Evolutionary conservation across 306 rosid species (phyloP), one percentile per base, ranked within the genome.

Genomic region (Acmispon strigosus): DNA sequence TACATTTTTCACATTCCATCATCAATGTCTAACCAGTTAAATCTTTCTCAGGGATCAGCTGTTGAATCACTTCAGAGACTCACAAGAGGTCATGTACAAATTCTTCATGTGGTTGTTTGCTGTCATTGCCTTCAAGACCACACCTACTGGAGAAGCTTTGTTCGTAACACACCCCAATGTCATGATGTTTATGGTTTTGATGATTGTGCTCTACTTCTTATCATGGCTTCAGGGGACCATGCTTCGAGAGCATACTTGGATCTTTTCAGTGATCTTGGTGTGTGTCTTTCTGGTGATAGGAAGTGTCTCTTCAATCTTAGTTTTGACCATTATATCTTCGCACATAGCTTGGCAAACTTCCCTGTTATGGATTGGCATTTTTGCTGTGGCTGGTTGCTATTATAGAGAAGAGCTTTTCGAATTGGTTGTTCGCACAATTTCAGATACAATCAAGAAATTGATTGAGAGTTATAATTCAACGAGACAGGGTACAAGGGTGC

Each of bases 121-220:
- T 61, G 4, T 71, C 8, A 11, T 45, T 10, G 47, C 63, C n/a
- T 63, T 71, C 12, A 78, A 63, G 73, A 2, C 0, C 0, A 55
- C 54, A 15, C 7, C 6, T 14, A 1, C 0, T 1, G 73, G 82
- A 4, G 37, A 55, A 27, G 41, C 50, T 45, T 37, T 55, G 0
- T 47, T 71, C 45, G 5, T 0, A 1, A 2, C 43, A 0, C 77
- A 45, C 65, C 67, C 61, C 14, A 62, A 2, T 20, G 2, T 54
- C 12, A 44, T 14, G 22, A 14, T 1, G 7, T 13, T 10, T 34
- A 5, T 54, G 3, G 53, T 70, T 34, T 16, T 77, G n/a, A 9
- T 34, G 32, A 8, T 62, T 39, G 16, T 62, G 17, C n/a, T 77
- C 3, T 44, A 12, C 45, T 77, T 77, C 81, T 62, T 72, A 12